Evolutionary conservation across 306 rosid genomes (phyloP), one percentile per base, ranked within the genome.

Genomic region (Cucurbita pepo): DNA sequence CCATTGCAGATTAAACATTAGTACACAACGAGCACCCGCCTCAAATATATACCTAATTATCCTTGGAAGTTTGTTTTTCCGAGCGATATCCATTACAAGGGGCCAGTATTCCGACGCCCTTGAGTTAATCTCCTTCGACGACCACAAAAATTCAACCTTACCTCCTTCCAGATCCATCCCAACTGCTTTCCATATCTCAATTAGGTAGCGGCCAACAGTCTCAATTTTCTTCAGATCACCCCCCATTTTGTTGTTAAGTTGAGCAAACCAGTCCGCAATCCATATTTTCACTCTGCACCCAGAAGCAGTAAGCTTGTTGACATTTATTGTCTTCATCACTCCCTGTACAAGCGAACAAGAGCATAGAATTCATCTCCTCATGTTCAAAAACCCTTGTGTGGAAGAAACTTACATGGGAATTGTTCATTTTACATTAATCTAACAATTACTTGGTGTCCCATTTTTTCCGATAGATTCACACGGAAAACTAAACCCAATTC

Each of bases 191-290:
- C 98, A 90, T 51, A 90, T 90, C 81, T 90, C 96, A 51, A 92
- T 90, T 73, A 92, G 55, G 73, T 90, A 90, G 56, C 75, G 84
- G 13, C 97, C 96, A 4, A 90, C 90, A 0, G 70, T 78, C 77
- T 92, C 88, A 0, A 88, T 90, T 83, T 90, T 90, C 83, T 92
- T 85, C 84, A 90, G 79, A 79, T 90, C 91, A 58, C 96, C 96
- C 0, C 91, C 93, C 93, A 92, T 90, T 74, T 90, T 90, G 51
- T 90, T 90, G 82, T 90, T 90, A 3, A 90, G 81, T 88, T 84
- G 87, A 6, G 97, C 96, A 85, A 85, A 90, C 96, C 95, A 90
- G 84, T 92, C 97, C 4, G 96, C 91, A 79, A 92, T 87, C 96
- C 95, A 92, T 41, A 92, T 92, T 70, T 90, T 92, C 78, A 90